These are phyloP conservation scores for Colletotrichum tofieldiae DNA, from an alignment of 2,329 filamentous ascomycete species.

Conservation along the genomic window DNA sequence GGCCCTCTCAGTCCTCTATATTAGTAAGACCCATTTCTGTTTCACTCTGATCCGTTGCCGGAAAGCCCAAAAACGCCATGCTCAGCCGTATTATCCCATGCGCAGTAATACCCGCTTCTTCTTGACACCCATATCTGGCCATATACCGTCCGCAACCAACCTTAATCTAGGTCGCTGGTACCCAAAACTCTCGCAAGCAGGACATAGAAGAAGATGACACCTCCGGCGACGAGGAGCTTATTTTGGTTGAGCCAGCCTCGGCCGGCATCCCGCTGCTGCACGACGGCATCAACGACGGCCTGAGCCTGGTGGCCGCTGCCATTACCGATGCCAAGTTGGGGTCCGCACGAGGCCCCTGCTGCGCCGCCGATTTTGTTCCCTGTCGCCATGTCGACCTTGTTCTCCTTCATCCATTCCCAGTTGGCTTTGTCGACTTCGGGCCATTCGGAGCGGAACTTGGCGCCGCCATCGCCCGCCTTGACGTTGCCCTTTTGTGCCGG, in stretches of 20 bases:
- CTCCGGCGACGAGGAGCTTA: slow-evolving; percentile 81
- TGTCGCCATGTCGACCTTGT: slow-evolving; percentile 83
- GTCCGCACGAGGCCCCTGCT: slow-evolving; percentile 62
- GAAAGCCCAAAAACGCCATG: slow-evolving; percentile 44
- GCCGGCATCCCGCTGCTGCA: slow-evolving; percentile 83
- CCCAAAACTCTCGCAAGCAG: slow-evolving; percentile 83
- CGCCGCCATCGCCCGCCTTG: slow-evolving; percentile 91
- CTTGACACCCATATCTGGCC: slow-evolving; percentile 4
- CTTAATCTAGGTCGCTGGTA: slow-evolving; percentile 52
- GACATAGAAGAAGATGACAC: slow-evolving; percentile 85
- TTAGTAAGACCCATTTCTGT: slow-evolving; percentile 34
- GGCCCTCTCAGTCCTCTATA: slow-evolving; percentile 33
- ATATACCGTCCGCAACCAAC: neutral
- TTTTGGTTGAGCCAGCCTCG: slow-evolving; percentile 87
- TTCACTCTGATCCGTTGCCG: slow-evolving; percentile 28
- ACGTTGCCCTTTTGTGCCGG: slow-evolving; percentile 80
- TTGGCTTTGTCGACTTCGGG: slow-evolving; percentile 91
- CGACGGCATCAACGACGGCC: slow-evolving; percentile 83
- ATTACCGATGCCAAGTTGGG: slow-evolving; percentile 71
- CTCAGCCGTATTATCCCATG: slow-evolving; percentile 36
- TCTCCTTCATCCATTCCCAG: slow-evolving; percentile 90
- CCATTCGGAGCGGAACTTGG: slow-evolving; percentile 93
- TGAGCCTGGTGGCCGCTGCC: slow-evolving; percentile 76
- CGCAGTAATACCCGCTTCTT: slow-evolving; percentile 23
- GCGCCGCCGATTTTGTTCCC: slow-evolving; percentile 74